These are phyloP conservation scores for Jaenimonas drosophilae DNA, from an alignment of 208 protist genomes.

Conservation along the genomic window DNA sequence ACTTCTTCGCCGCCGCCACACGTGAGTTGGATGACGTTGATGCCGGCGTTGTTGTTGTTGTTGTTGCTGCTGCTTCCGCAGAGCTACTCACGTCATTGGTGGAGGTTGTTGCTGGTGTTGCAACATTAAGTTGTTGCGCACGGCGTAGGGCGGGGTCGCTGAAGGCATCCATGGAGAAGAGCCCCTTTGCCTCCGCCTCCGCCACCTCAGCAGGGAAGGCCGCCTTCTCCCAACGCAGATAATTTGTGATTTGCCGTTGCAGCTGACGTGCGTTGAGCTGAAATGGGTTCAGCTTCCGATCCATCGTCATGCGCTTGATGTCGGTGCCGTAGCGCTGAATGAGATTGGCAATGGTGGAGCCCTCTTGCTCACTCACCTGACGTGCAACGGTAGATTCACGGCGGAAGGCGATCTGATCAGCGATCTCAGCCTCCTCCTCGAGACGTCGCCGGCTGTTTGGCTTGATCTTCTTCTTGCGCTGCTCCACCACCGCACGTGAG, in stretches of 20 bases:
- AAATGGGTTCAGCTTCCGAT: conserved; percentile 73
- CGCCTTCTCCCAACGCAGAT: conserved; percentile 66
- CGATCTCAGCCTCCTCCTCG: conserved; percentile 40
- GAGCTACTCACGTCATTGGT: too few relatives aligned
- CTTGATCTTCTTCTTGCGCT: conserved; percentile 38
- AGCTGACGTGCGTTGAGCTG: conserved; percentile 81
- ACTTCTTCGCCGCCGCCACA: neutral
- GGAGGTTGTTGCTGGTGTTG: neutral
- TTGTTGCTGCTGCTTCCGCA: too few relatives aligned
- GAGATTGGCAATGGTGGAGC: conserved; percentile 53
- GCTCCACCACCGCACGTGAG: conserved; percentile 12
- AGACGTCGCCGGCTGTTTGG: conserved; percentile 23
- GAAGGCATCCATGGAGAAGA: conserved; percentile 59
- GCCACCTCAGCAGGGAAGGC: conserved; percentile 59
- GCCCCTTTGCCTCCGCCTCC: conserved; percentile 64
- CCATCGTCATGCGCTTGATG: conserved; percentile 74
- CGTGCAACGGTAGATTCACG: conserved; percentile 34
- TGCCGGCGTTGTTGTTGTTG: neutral
- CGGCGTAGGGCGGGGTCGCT: conserved; percentile 39
- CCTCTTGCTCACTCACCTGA: conserved; percentile 71
- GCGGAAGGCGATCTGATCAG: conserved; percentile 12
- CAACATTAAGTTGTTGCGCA: conserved; percentile 5
- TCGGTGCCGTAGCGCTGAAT: conserved; percentile 63
- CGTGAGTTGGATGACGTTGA: neutral
- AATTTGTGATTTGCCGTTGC: conserved; percentile 77